Percentiles rank a stretch among this genome's conserved stretches.
Conservation (phyloP, 1,139 yeast genomes). For the Saccharomycopsis phalli region DNA sequence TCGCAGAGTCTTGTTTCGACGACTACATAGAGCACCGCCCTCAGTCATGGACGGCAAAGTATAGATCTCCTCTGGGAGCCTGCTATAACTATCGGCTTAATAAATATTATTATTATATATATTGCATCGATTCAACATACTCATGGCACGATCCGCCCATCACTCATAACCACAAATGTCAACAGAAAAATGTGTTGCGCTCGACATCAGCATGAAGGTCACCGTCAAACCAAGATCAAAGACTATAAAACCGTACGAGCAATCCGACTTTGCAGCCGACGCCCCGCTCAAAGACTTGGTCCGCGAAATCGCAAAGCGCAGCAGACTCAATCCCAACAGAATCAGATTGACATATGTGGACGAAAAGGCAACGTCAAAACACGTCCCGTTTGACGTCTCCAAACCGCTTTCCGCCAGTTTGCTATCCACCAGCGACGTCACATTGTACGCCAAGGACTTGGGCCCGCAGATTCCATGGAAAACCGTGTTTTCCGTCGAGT, state of each 20-base stretch:
- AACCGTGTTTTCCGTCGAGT: slow-evolving; percentile 78
- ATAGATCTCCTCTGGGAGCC: no score
- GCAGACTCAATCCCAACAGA: slow-evolving; percentile 37
- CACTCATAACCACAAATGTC: not conserved
- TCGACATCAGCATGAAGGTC: slow-evolving; percentile 24
- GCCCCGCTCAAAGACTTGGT: slow-evolving; percentile 30
- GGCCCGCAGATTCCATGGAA: slow-evolving; percentile 95
- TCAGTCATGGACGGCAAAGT: no score
- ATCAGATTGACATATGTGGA: slow-evolving; percentile 30
- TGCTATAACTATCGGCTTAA: no score
- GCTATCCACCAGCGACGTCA: slow-evolving; percentile 22
- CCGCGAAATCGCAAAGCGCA: slow-evolving; percentile 35
- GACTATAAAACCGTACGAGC: slow-evolving; percentile 35
- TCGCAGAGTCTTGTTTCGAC: no score
- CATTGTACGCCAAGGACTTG: slow-evolving; percentile 63
- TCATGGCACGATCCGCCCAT: not conserved
- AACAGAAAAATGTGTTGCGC: not conserved
- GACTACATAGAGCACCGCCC: no score
- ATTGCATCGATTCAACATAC: no score
- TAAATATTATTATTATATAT: no score
- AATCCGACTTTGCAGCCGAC: slow-evolving; percentile 25
- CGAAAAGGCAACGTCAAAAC: slow-evolving; percentile 25
- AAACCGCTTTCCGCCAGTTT: slow-evolving; percentile 31
- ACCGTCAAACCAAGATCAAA: slow-evolving; percentile 45
- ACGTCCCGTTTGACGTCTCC: slow-evolving; percentile 30